Evolutionary conservation across 2,329 filamentous ascomycete genomes (phyloP).

Genomic region (Venturiaceae sp.): DNA sequence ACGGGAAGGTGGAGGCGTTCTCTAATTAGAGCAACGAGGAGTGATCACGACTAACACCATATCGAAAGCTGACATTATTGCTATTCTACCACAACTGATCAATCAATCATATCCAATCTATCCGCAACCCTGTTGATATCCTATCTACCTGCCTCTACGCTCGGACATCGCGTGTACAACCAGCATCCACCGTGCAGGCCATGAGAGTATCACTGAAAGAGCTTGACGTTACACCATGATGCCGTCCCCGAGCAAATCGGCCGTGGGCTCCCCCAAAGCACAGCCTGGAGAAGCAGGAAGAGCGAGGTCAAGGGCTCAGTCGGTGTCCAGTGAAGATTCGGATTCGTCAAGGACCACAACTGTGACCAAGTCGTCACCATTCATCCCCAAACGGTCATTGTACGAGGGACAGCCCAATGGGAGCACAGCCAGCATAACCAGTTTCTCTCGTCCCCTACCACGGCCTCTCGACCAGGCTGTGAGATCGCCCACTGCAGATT

Average conservation of each 20-base stretch:
- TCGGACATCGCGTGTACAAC: background rate
- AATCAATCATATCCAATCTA: too few relatives aligned
- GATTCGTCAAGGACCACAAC: constrained; percentile 1
- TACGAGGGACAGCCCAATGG: constrained; percentile 1
- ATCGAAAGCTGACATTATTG: too few relatives aligned
- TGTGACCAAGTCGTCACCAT: background rate
- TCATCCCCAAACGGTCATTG: constrained; percentile 2
- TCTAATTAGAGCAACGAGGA: too few relatives aligned
- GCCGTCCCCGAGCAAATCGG: background rate
- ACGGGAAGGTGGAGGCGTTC: too few relatives aligned
- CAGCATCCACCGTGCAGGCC: background rate
- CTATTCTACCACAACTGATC: too few relatives aligned
- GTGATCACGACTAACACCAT: too few relatives aligned
- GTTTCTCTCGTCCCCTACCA: constrained; percentile 4
- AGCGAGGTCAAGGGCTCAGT: background rate
- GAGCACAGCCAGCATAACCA: constrained; percentile 1
- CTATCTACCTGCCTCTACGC: background rate
- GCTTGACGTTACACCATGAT: constrained; percentile 2
- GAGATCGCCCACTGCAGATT: background rate
- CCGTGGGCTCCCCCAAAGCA: background rate
- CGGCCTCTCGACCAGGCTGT: background rate
- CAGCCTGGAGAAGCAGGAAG: background rate
- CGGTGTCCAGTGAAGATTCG: background rate
- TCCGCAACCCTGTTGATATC: background rate
- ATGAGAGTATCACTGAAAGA: background rate